Evolutionary conservation across 2,329 filamentous ascomycete genomes (phyloP).

Genomic region (Aspergillus tanneri): DNA sequence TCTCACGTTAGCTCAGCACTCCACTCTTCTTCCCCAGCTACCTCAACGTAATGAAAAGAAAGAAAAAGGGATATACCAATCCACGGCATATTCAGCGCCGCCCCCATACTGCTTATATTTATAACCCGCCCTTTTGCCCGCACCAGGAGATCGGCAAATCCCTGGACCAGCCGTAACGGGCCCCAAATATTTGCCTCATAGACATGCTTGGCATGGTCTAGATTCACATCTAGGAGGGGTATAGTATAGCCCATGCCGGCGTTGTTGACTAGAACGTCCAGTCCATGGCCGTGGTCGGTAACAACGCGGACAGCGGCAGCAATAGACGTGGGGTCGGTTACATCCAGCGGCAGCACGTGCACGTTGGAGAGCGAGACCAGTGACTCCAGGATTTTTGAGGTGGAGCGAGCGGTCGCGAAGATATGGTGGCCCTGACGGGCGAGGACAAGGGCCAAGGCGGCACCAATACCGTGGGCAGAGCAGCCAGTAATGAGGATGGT

Average conservation of each 20-base stretch:
- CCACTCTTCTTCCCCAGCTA: background rate
- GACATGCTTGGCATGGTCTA: constrained; percentile 24
- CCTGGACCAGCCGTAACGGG: constrained; percentile 25
- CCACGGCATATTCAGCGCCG: constrained; percentile 37
- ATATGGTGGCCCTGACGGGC: constrained; percentile 39
- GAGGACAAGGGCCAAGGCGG: constrained; percentile 41
- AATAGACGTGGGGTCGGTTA: constrained; percentile 20
- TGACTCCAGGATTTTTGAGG: constrained; percentile 28
- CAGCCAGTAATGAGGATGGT: constrained; percentile 24
- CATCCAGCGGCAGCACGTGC: constrained; percentile 25
- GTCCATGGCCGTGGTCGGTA: constrained; percentile 19
- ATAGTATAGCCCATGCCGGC: constrained; percentile 33
- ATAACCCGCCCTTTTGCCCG: constrained; percentile 29
- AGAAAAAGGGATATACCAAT: constrained; percentile 26
- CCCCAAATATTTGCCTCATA: constrained; percentile 37
- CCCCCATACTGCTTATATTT: constrained; percentile 13
- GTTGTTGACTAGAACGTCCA: constrained; percentile 45
- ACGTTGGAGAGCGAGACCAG: constrained; percentile 28
- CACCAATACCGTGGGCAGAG: constrained; percentile 43
- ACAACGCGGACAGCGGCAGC: constrained; percentile 19
- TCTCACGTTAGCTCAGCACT: background rate
- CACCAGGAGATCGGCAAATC: constrained; percentile 28
- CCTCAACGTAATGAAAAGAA: constrained; percentile 14
- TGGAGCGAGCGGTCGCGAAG: constrained; percentile 44
- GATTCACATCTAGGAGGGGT: constrained; percentile 26